phyloP scores from a whole-genome alignment of 306 rosid species.

The Crataegus laevigata region DNA sequence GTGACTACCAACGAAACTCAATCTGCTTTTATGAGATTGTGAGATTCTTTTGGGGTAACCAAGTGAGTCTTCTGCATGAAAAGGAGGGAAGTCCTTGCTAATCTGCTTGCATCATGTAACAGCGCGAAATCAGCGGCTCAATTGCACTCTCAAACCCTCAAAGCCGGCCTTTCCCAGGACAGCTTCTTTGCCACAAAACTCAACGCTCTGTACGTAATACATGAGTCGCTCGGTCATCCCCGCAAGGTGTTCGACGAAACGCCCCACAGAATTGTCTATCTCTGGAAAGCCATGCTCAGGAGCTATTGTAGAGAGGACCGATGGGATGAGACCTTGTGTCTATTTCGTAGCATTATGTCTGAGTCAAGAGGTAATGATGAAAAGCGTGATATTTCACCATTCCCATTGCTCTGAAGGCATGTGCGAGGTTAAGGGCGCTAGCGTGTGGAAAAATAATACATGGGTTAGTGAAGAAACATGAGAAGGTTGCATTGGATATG shows the following conservation, averaged over 20 bases:
- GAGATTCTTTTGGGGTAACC: too few relatives aligned
- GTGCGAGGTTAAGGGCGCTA: conserved; percentile 15
- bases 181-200: conserved; percentile 66
- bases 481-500: conserved; percentile 37
- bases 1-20: too few relatives aligned
- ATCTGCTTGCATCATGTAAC: conserved; percentile 40
- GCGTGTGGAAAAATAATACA: conserved; percentile 45
- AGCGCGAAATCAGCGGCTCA: conserved; percentile 21
- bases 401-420: too few relatives aligned
- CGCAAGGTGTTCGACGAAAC: conserved; percentile 61
- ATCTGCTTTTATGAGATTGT: too few relatives aligned
- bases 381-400: too few relatives aligned
- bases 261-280: conserved; percentile 33
- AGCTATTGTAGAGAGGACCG: conserved; percentile 36
- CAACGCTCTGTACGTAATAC: conserved; percentile 28
- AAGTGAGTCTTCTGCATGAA: conserved; percentile 27
- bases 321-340: conserved; percentile 42
- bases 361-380: background rate
- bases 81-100: conserved; percentile 33
- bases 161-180: conserved; percentile 43
- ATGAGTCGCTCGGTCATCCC: conserved; percentile 36
- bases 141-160: conserved; percentile 43
- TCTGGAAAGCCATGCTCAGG: conserved; percentile 64
- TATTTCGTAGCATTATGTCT: conserved; percentile 41
- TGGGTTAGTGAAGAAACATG: conserved; percentile 46